Conservation (phyloP, 2,329 filamentous ascomycete genomes). For the Cytospora chrysosperma region DNA sequence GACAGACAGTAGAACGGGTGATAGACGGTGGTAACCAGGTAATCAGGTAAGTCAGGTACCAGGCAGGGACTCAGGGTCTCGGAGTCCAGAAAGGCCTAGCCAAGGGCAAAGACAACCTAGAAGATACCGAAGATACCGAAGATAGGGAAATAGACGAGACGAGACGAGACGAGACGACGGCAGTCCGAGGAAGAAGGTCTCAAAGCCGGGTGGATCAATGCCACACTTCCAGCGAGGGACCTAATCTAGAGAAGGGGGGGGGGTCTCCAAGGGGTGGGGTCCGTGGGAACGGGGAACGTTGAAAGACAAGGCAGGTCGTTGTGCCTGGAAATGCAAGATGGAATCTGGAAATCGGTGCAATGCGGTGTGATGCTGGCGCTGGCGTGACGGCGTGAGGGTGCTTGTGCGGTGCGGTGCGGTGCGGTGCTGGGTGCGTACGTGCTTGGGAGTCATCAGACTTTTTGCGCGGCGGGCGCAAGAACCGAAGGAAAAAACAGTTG, state of each 20-base stretch:
- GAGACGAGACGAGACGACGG: constrained; percentile 14
- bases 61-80: constrained; percentile 15
- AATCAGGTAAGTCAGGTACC: constrained; percentile 13
- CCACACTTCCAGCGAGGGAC: constrained; percentile 19
- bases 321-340: constrained; percentile 7
- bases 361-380: constrained; percentile 16
- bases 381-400: constrained; percentile 4
- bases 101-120: constrained; percentile 20
- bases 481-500: constrained; percentile 7
- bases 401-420: not conserved
- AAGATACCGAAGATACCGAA: constrained; percentile 14
- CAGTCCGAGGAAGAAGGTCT: constrained; percentile 13
- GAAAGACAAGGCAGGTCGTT: constrained; percentile 10
- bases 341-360: constrained; percentile 7
- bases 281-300: constrained; percentile 12
- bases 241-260: constrained; percentile 17
- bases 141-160: constrained; percentile 13
- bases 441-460: constrained; percentile 20
- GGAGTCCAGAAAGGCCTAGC: constrained; percentile 16
- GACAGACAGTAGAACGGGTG: not conserved
- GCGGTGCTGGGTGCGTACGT: constrained; percentile 10
- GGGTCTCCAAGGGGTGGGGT: constrained; percentile 14
- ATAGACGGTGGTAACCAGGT: not conserved
- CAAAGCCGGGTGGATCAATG: constrained; percentile 22
- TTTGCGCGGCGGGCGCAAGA: constrained; percentile 13